phyloP scores from a whole-genome alignment of 176 grass and related monocot species.

The Avena insularis region DNA sequence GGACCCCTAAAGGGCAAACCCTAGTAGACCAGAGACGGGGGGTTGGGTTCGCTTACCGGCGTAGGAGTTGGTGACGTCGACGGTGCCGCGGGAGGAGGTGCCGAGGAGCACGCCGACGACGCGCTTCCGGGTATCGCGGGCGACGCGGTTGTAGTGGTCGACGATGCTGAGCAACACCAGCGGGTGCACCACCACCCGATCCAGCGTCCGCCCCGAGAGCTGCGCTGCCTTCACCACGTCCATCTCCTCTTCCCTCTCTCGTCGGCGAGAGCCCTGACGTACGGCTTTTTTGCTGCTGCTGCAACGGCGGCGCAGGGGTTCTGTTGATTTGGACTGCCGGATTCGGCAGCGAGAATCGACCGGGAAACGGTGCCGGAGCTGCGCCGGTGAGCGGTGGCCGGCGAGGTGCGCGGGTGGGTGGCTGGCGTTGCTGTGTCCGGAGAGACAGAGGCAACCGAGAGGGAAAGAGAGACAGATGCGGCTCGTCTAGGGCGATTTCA shows the following conservation, averaged over 20 bases:
- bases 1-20: slow-evolving; percentile 17
- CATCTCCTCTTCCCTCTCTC: slow-evolving; percentile 44
- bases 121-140: slow-evolving; percentile 87
- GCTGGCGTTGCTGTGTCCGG: no score
- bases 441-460: no score
- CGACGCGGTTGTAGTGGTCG: slow-evolving; percentile 99
- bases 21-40: background rate
- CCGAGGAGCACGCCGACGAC: slow-evolving; percentile 96
- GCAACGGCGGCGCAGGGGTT: no score
- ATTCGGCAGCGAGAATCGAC: no score
- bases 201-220: slow-evolving; percentile 80
- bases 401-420: no score
- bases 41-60: slow-evolving; percentile 55
- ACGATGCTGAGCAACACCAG: slow-evolving; percentile 97
- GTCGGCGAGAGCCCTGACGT: no score
- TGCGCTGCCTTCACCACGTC: slow-evolving; percentile 95
- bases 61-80: slow-evolving; percentile 97
- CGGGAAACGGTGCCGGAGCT: no score
- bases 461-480: no score
- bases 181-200: slow-evolving; percentile 91
- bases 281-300: no score
- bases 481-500: no score
- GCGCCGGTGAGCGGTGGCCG: no score
- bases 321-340: no score
- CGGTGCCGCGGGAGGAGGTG: slow-evolving; percentile 68